Base-by-base conservation (phyloP, 805 yeast species). In the Tetrapisispora namnaoensis region DNA sequence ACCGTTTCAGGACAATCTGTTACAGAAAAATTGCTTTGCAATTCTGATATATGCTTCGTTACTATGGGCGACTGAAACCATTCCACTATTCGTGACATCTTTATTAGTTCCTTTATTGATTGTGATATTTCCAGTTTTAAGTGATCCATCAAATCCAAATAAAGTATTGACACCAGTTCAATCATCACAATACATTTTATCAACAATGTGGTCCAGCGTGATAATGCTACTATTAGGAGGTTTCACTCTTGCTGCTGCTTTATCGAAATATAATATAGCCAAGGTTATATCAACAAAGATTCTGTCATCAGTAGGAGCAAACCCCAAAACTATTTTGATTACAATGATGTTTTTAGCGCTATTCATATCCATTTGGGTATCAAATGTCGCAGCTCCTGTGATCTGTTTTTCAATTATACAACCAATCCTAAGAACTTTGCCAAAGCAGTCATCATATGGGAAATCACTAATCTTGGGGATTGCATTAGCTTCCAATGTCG, bases 341-440 rank as follows among this genome's bases (percentile, higher is more conserved):
- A 78, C 91, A 4, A 82, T 88, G 51, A 88, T 93, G 97, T 69
- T 76, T 43, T 91, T 91, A 32, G 86, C 97, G 0, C 71, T 90
- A 37, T 80, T 91, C 59, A 80, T 86, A 38, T 81, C 95, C 5
- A 89, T 91, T 87, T 90, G 96, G 95, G 93, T 91, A 37, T 84
- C 95, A 24, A 91, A 91, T 64, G 98, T 91, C 40, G 99, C 99
- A 1, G 93, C 98, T 0, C 99, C 99, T 0, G 97, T 91, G 2
- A 74, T 91, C 48, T 86, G 95, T 68, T 87, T 78, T 59, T 88
- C 96, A 6, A 85, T 91, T 53, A 82, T 91, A 50, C 96, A 90
- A 66, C 97, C 98, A 0, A 71, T 91, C 21, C 70, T 91, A 55
- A 76, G 96, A 59, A 86, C 95, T 0, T 69, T 90, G 40, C 95